Conservation (phyloP, 169 alveolate genomes). For the Eimeria necatrix region DNA sequence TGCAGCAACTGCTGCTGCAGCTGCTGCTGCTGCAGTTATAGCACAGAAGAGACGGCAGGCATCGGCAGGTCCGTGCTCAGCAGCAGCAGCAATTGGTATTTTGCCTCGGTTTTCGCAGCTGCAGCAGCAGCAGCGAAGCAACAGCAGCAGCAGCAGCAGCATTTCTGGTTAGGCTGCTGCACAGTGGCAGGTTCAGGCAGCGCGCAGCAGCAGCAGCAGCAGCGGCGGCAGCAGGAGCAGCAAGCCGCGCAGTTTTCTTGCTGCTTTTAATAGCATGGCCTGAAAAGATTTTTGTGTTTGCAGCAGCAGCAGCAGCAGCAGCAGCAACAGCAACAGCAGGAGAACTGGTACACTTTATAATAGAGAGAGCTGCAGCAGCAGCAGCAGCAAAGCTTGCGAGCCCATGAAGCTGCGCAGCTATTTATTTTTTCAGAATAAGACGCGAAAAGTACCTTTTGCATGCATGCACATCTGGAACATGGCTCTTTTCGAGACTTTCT, state of each 20-base stretch:
- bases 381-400: too few relatives aligned
- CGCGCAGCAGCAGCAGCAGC: constrained; percentile 27
- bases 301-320: constrained; percentile 22
- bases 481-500: too few relatives aligned
- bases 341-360: background rate
- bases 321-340: background rate
- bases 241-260: too few relatives aligned
- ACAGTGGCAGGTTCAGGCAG: too few relatives aligned
- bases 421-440: too few relatives aligned
- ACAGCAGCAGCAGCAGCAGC: constrained; percentile 13
- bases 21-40: background rate
- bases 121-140: constrained; percentile 21
- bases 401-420: too few relatives aligned
- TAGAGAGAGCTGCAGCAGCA: background rate
- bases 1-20: too few relatives aligned
- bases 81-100: constrained; percentile 63
- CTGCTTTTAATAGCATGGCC: too few relatives aligned
- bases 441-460: too few relatives aligned
- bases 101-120: too few relatives aligned
- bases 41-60: background rate
- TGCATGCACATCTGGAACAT: too few relatives aligned
- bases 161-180: background rate
- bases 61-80: background rate
- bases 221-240: background rate
- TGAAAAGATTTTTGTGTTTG: background rate